phyloP scores from a whole-genome alignment of 2,329 filamentous ascomycete species.

The Phyllosticta citrichinensis region DNA sequence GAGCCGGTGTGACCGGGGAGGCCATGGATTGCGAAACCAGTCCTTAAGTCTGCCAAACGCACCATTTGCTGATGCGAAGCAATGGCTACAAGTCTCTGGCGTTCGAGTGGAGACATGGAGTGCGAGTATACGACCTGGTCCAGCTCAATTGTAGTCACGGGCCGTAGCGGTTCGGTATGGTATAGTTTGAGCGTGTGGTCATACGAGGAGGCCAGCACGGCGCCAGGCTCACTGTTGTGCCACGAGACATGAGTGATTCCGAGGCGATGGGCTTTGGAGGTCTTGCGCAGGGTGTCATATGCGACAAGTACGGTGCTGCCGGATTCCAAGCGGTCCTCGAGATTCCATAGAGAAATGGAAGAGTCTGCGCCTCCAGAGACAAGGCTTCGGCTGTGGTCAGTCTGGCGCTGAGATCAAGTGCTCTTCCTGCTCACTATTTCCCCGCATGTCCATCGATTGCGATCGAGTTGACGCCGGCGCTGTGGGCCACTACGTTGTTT shows the following conservation, averaged over 20 bases:
- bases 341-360: conserved; percentile 77
- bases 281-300: conserved; percentile 13
- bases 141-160: conserved; percentile 59
- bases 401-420: conserved; percentile 28
- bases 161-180: conserved; percentile 51
- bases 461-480: conserved; percentile 67
- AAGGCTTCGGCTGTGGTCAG: conserved; percentile 32
- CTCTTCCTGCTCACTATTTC: conserved; percentile 41
- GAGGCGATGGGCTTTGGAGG: conserved; percentile 47
- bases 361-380: conserved; percentile 80
- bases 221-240: conserved; percentile 66
- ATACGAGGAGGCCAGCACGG: conserved; percentile 68
- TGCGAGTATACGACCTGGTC: conserved; percentile 65
- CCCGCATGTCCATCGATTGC: conserved; percentile 76
- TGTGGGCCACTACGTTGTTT: conserved; percentile 51
- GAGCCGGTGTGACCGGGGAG: conserved; percentile 40
- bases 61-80: conserved; percentile 79
- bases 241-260: conserved; percentile 69
- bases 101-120: conserved; percentile 61
- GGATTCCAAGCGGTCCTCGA: conserved; percentile 43
- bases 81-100: conserved; percentile 72
- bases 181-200: conserved; percentile 70
- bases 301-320: background rate
- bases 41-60: conserved; percentile 75
- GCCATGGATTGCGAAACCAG: conserved; percentile 55